phyloP scores from a whole-genome alignment of 257 asterid genomes.

The Handroanthus guayacan region DNA sequence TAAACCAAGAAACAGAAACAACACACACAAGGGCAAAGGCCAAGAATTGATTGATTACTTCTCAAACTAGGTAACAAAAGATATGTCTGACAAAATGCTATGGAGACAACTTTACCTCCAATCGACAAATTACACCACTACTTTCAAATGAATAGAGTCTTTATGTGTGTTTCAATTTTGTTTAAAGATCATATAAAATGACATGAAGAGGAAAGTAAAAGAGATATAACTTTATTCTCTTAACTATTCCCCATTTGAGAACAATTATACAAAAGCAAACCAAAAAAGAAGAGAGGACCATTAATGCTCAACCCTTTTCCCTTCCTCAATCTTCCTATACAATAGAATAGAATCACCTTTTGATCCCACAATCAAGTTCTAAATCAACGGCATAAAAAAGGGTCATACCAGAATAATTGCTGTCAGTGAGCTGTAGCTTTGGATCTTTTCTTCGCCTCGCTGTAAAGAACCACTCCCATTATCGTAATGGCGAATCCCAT shows the following conservation, averaged over 20 bases:
- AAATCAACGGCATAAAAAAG: conserved; percentile 38
- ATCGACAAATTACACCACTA: conserved; percentile 32
- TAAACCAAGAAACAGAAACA: conserved; percentile 4
- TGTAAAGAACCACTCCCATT: conserved; percentile 96
- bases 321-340: conserved; percentile 63
- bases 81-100: conserved; percentile 35
- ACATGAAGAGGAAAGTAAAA: conserved; percentile 65
- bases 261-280: conserved; percentile 53
- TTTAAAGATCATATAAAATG: conserved; percentile 44
- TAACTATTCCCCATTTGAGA: conserved; percentile 50
- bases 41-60: conserved; percentile 11
- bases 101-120: conserved; percentile 30
- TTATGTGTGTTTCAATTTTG: conserved; percentile 45
- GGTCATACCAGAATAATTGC: conserved; percentile 35
- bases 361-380: conserved; percentile 42
- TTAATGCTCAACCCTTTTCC: conserved; percentile 36
- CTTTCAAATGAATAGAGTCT: conserved; percentile 52
- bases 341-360: conserved; percentile 42
- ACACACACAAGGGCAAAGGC: background rate
- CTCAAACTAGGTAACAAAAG: conserved; percentile 22
- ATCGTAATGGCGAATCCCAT: conserved; percentile 83
- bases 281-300: conserved; percentile 38
- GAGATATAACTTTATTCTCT: conserved; percentile 79
- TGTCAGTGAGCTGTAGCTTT: conserved; percentile 80
- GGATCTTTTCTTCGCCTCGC: conserved; percentile 92